Conservation (phyloP, 192 early-diverging fungal species). For the Umbelopsis ramanniana region DNA sequence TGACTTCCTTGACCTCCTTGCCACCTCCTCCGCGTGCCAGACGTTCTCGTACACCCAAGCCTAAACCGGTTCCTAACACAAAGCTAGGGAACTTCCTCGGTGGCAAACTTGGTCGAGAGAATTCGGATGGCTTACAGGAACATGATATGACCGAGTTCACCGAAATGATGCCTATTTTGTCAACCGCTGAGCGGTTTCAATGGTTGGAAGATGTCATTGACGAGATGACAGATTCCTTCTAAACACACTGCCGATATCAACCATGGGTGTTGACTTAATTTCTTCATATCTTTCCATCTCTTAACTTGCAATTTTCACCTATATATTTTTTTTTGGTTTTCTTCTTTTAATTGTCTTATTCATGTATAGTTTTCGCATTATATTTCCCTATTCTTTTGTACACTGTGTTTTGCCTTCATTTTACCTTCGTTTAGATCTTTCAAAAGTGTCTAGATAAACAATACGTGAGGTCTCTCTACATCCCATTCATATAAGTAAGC, state of each 20-base stretch:
- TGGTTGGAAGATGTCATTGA: constrained; percentile 9
- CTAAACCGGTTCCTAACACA: not conserved
- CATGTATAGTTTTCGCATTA: not conserved
- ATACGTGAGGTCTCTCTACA: no score
- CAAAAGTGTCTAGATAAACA: no score
- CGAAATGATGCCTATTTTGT: not conserved
- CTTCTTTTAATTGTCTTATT: not conserved
- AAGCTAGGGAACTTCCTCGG: not conserved
- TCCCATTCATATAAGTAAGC: no score
- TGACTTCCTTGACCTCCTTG: constrained; percentile 5
- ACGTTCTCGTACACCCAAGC: not conserved
- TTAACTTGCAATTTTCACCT: not conserved
- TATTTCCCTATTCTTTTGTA: no score
- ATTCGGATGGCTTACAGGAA: not conserved
- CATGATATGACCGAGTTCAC: not conserved
- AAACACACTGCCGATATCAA: not conserved
- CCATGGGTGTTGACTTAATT: no score
- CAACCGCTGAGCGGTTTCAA: constrained; percentile 4
- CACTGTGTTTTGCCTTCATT: not conserved
- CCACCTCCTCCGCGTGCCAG: constrained; percentile 21
- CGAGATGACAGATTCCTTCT: not conserved
- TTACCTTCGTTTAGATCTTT: not conserved
- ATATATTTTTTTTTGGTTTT: not conserved
- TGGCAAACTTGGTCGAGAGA: not conserved
- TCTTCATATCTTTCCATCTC: no score